Evolutionary conservation across 768 basidiomycete species (phyloP).

Genomic region (Leucocoprinus birnbaumii): DNA sequence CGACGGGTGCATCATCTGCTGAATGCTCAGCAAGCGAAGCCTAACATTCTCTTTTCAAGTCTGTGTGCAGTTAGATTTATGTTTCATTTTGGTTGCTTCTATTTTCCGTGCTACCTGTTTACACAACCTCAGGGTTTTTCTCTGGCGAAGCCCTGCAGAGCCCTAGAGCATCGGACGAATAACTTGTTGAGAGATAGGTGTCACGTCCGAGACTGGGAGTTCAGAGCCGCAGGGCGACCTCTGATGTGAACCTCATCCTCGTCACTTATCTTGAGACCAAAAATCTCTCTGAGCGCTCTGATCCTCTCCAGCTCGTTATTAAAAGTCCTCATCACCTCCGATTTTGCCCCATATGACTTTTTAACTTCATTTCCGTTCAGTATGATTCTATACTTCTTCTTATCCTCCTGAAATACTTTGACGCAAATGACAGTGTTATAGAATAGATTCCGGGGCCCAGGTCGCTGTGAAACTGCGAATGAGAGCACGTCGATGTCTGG

Average conservation of each 20-base stretch:
- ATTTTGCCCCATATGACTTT: conserved; percentile 19
- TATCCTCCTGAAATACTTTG: conserved; percentile 15
- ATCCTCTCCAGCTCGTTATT: conserved; percentile 29
- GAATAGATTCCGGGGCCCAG: conserved; percentile 18
- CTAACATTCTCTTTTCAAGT: no score
- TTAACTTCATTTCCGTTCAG: conserved; percentile 24
- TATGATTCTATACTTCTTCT: conserved; percentile 19
- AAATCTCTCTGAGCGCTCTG: conserved; percentile 1
- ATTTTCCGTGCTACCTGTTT: no score
- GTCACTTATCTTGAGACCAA: background rate
- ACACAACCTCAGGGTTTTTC: no score
- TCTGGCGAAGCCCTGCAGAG: no score
- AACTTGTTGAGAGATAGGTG: no score
- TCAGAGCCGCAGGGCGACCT: background rate
- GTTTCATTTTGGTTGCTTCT: no score
- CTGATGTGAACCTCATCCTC: conserved; percentile 1
- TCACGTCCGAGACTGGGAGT: no score
- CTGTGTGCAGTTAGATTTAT: no score
- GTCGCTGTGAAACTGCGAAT: conserved; percentile 19
- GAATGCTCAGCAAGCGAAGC: no score
- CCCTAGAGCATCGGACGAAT: no score
- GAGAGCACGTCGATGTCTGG: conserved; percentile 21
- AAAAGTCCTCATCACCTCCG: conserved; percentile 20
- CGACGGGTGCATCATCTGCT: no score
- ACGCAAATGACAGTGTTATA: conserved; percentile 22